Evolutionary conservation across 257 asterid genomes (phyloP).

Genomic region (Hygrophila difformis): DNA sequence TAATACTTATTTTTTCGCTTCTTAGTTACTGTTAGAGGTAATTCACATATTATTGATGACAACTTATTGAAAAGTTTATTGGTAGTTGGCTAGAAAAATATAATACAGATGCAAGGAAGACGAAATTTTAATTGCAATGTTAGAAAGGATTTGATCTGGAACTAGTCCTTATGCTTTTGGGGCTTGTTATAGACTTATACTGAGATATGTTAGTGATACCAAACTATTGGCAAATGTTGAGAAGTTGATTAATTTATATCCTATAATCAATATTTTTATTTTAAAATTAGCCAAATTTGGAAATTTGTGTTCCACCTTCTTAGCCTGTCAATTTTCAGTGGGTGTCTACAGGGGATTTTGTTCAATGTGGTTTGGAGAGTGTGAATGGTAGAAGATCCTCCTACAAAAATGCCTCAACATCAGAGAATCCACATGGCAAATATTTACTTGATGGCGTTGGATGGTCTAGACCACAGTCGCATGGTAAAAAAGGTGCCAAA

Average conservation of each 20-base stretch:
- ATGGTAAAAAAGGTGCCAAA: constrained; percentile 43
- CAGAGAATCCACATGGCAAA: constrained; percentile 52
- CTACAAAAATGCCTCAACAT: constrained; percentile 37
- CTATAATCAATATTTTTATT: neutral
- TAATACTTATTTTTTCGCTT: no score
- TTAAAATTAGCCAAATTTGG: constrained; percentile 14
- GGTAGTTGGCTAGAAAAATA: constrained; percentile 9
- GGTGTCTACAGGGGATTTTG: constrained; percentile 63
- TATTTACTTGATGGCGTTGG: constrained; percentile 68
- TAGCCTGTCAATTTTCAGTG: constrained; percentile 49
- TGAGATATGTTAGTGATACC: constrained; percentile 7
- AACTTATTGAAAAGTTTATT: constrained; percentile 3
- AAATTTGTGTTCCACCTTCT: no score
- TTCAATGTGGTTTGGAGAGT: constrained; percentile 47
- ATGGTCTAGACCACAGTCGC: constrained; percentile 86
- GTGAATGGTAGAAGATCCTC: constrained; percentile 36
- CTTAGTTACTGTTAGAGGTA: no score
- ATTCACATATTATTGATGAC: neutral
- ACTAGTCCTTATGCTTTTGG: constrained; percentile 8
- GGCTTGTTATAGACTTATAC: constrained; percentile 9
- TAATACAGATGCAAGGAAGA: neutral
- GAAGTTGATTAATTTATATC: constrained; percentile 4
- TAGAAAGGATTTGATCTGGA: constrained; percentile 6
- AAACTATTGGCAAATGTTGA: constrained; percentile 2
- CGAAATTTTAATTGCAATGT: neutral